Evolutionary conservation across 2,329 filamentous ascomycete genomes (phyloP), one percentile per base, ranked within the genome.

Genomic region (Fusarium globosum): DNA sequence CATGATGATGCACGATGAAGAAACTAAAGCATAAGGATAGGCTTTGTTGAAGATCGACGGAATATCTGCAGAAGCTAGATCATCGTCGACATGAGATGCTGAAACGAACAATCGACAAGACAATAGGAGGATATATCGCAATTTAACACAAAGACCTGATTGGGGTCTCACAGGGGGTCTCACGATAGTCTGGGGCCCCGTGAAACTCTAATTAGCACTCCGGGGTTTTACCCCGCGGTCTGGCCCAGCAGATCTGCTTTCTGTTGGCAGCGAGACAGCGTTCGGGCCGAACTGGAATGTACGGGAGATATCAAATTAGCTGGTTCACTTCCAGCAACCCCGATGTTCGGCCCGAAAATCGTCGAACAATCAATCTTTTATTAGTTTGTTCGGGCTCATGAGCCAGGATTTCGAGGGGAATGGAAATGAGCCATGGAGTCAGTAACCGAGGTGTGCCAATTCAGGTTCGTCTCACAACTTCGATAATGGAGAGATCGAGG

Each of bases 31-130:
- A 7, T 14, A n/a, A 10, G 7, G 21, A 7, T n/a, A 6, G 15
- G 1, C 2, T 4, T 21, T 4, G 9, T 16, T 16, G 26, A 26
- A 16, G 9, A 21, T 12, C 0, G 18, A 6, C 4, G 4, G 0
- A 11, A 5, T 8, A 4, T 16, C 45, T 16, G 14, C 6, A 6
- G 28, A 48, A 21, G 20, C 3, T 28, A 1, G 3, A 4, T 15
- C 7, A 21, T 30, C 20, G 0, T 14, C 13, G 6, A 1, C 15
- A 5, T 21, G 13, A 30, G 45, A 48, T 21, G 4, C 4, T 8
- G 11, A 9, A 21, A 16, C 7, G 9, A 28, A 9, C 1, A 3
- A 5, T 15, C 0, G 2, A 9, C 4, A 30, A 7, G 7, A 8
- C 12, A 6, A 51, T 2, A 51, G 36, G 48, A 51, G 48, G n/a